Evolutionary conservation across 2,329 filamentous ascomycete species (phyloP).

Genomic region (Colletotrichum sidae): DNA sequence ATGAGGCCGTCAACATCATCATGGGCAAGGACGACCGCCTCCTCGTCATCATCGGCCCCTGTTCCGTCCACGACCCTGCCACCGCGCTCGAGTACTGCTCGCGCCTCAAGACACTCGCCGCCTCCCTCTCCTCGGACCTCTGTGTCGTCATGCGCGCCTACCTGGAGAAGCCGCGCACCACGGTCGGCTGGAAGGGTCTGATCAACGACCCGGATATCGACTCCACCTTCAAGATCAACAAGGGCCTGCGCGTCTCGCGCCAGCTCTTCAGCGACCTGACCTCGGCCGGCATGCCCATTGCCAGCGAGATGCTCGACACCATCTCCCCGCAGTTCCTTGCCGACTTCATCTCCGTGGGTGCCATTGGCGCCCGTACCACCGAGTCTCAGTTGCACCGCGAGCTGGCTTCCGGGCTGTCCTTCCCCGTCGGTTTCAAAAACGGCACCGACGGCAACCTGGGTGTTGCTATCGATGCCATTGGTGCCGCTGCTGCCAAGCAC

Average conservation of each 20-base stretch:
- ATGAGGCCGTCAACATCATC: slow-evolving; percentile 78
- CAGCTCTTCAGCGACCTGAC: slow-evolving; percentile 95
- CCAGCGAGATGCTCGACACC: slow-evolving; percentile 98
- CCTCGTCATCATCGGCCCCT: slow-evolving; percentile 93
- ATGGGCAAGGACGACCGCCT: slow-evolving; percentile 86
- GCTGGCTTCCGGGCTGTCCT: slow-evolving; percentile 92
- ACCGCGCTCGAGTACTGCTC: slow-evolving; percentile 89
- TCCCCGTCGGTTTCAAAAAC: slow-evolving; percentile 99
- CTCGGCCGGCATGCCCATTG: slow-evolving; percentile 88
- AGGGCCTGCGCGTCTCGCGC: slow-evolving; percentile 91
- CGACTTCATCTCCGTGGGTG: slow-evolving; percentile 93
- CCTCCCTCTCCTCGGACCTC: slow-evolving; percentile 85
- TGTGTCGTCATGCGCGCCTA: slow-evolving; percentile 98
- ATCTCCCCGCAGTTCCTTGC: slow-evolving; percentile 98
- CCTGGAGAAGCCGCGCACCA: slow-evolving; percentile 98
- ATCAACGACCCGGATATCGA: slow-evolving; percentile 99
- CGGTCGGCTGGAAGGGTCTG: slow-evolving; percentile 98
- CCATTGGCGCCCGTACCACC: slow-evolving; percentile 95
- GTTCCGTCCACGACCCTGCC: slow-evolving; percentile 95
- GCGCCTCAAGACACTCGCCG: slow-evolving; percentile 80
- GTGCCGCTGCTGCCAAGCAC: slow-evolving; percentile 84
- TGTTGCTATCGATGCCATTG: slow-evolving; percentile 96
- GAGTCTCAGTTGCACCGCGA: slow-evolving; percentile 97
- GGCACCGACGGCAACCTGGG: slow-evolving; percentile 92
- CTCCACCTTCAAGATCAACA: slow-evolving; percentile 98